Base-by-base conservation (phyloP, 1,139 yeast genomes). In the Hansenula anomala region DNA sequence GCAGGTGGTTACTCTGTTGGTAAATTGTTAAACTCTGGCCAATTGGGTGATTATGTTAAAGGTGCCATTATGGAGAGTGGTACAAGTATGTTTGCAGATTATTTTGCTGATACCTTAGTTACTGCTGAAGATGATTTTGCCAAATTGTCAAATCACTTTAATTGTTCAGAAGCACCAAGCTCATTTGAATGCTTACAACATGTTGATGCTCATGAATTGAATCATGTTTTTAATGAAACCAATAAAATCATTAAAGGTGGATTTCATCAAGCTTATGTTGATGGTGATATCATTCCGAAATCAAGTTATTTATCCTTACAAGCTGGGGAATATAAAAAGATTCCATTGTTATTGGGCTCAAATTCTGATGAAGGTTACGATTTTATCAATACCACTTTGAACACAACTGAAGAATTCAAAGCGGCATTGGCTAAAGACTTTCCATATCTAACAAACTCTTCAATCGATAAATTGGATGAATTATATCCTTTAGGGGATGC, bases 1-100 rank as follows among this genome's bases (percentile, higher is more conserved):
- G 68, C 70, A 0, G 70, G 70, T 7, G 62, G 64, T 6, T 49
- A 52, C 34, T 53, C 62, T n/a, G 59, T 60, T 22, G 55, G 55
- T 6, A 52, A 52, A 37, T 57, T 60, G 25, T 28, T 63, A 44
- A 35, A 46, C 2, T 42, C 59, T 7, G 48, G 52, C 28, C 52
- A 47, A 17, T 54, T 60, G 22, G 47, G 47, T 24, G 42, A 47
- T 4, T 48, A 46, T 37, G 49, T 61, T 37, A 47, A 47, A 34
- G 59, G 58, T 24, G 64, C 25, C 7, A 56, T 61, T 22, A 44
- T 55, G 51, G 54, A 56, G 31, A 37, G 45, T 36, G 57, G 57
- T 4, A 33, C 44, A 4, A 39, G 40, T 6, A 25, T 44, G 11
- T 44, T 52, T 14, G 19, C 45, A 16, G 37, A 38, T 9, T 24